A percentile compares a stretch with the other conserved stretches of the same genome.
Conservation (phyloP, 2,329 filamentous ascomycete species). For the Aspergillus udagawae region DNA sequence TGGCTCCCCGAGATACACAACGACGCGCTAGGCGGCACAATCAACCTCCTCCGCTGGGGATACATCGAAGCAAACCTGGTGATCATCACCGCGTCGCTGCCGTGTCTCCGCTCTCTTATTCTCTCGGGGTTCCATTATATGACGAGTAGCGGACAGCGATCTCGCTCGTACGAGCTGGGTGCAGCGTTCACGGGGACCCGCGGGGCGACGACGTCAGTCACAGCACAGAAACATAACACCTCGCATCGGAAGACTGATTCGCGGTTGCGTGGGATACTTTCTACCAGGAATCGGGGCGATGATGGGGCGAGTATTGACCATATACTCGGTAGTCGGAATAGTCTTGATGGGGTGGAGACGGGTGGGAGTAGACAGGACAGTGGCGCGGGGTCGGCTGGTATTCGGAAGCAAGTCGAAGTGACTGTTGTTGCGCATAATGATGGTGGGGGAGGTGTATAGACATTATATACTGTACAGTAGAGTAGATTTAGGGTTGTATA, state of each 20-base stretch:
- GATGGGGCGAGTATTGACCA: neutral
- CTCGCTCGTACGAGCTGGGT: neutral
- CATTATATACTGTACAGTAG: too few relatives aligned
- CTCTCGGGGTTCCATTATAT: neutral
- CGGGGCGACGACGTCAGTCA: neutral
- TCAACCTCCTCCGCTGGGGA: slow-evolving; percentile 25
- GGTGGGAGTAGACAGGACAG: neutral
- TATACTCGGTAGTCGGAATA: neutral
- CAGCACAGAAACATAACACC: neutral
- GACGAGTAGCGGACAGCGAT: neutral
- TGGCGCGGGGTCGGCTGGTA: neutral
- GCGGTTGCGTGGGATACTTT: neutral
- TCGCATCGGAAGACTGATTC: neutral
- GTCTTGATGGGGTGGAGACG: neutral
- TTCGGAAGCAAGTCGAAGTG: neutral
- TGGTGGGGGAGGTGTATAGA: too few relatives aligned
- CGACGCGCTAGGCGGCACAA: slow-evolving; percentile 15
- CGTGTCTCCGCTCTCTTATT: slow-evolving; percentile 22
- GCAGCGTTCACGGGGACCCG: neutral
- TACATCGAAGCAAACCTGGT: slow-evolving; percentile 28
- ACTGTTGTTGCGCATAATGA: neutral
- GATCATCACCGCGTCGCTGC: slow-evolving; percentile 29
- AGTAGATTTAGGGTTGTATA: too few relatives aligned
- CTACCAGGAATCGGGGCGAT: neutral
- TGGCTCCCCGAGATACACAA: slow-evolving; percentile 19